These are phyloP conservation scores for Monosporozyma aerobia DNA, from an alignment of 805 yeast genomes.

Conservation along the genomic window DNA sequence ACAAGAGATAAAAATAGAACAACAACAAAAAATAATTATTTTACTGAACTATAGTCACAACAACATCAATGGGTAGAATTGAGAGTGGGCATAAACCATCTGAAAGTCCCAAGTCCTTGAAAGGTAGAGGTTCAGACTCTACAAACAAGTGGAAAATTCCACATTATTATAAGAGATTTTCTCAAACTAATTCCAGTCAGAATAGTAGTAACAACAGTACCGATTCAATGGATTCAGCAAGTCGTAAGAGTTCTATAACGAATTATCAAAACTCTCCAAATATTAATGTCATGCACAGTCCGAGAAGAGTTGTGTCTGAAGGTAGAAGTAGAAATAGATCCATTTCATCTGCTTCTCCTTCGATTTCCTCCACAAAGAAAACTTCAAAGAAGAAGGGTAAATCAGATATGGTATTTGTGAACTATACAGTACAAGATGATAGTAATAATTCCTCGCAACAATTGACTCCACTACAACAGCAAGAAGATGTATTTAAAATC, in stretches of 20 bases:
- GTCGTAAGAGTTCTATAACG: not conserved
- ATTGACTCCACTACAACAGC: not conserved
- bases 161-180: constrained; percentile 25
- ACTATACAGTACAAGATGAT: constrained; percentile 27
- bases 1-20: not conserved
- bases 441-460: not conserved
- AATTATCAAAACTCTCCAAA: constrained; percentile 11
- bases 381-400: constrained; percentile 10
- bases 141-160: constrained; percentile 29
- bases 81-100: constrained; percentile 2
- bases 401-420: constrained; percentile 28
- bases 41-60: not conserved
- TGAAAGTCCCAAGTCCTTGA: constrained; percentile 1
- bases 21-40: not conserved
- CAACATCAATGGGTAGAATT: constrained; percentile 3
- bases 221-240: not conserved
- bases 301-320: constrained; percentile 23
- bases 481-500: not conserved
- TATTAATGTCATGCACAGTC: constrained; percentile 19
- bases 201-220: not conserved
- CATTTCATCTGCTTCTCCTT: not conserved
- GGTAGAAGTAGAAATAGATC: constrained; percentile 9
- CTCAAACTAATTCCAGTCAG: constrained; percentile 1
- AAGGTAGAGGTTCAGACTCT: constrained; percentile 17
- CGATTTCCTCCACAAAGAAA: not conserved